Conservation (phyloP, 108 stramenopile species). For the Conticribra weissflogii region DNA sequence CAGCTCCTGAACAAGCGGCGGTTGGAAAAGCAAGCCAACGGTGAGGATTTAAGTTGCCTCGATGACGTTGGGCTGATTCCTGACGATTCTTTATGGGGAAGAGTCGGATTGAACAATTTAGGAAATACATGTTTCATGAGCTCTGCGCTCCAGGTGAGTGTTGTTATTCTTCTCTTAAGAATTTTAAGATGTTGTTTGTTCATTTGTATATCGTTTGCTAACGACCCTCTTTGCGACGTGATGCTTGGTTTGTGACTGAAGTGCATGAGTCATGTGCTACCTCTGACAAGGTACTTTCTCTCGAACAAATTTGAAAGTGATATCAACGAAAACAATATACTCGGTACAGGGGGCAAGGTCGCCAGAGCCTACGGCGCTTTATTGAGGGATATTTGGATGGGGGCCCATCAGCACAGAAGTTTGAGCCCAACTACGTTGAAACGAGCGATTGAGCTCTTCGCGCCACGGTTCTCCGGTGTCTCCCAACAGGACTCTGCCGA, state of each 20-base stretch:
- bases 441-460: constrained; percentile 75
- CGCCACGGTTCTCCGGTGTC: constrained; percentile 73
- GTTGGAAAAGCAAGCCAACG: constrained; percentile 9
- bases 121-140: constrained; percentile 99
- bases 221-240: neutral
- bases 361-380: constrained; percentile 75
- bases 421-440: constrained; percentile 69
- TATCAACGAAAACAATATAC: constrained; percentile 73
- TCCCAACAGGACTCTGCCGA: constrained; percentile 95
- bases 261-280: constrained; percentile 81
- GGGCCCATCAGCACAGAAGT: constrained; percentile 19
- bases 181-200: constrained; percentile 3
- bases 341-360: constrained; percentile 85
- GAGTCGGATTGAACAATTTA: constrained; percentile 90
- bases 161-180: neutral
- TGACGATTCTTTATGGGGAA: constrained; percentile 28
- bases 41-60: too few species aligned
- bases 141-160: constrained; percentile 74
- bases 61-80: too few species aligned
- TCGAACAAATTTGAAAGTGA: constrained; percentile 60
- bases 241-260: constrained; percentile 3
- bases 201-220: neutral
- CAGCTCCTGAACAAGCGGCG: constrained; percentile 15
- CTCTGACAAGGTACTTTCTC: constrained; percentile 90
- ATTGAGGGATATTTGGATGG: constrained; percentile 79